These are phyloP conservation scores for Botrytis porri DNA, from an alignment of 2,329 filamentous ascomycete species.

Conservation along the genomic window DNA sequence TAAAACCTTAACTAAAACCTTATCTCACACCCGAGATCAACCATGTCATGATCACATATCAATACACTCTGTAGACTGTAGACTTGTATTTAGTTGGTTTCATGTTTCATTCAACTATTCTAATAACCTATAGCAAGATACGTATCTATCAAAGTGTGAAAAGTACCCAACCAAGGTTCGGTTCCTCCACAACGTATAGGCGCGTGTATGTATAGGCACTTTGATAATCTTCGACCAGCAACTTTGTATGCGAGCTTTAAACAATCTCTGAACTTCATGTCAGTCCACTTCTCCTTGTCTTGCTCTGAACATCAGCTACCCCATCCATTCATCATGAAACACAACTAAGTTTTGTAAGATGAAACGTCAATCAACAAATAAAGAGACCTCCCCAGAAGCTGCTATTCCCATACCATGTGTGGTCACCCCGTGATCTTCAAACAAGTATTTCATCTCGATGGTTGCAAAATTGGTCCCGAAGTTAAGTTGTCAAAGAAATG, in stretches of 20 bases:
- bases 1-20: background rate
- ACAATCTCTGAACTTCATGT: background rate
- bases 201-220: background rate
- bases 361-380: constrained; percentile 17
- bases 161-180: background rate
- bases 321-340: constrained; percentile 7
- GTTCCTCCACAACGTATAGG: background rate
- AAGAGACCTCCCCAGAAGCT: constrained; percentile 38
- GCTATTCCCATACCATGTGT: constrained; percentile 31
- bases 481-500: constrained; percentile 17
- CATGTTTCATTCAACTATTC: constrained; percentile 14
- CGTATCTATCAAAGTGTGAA: background rate
- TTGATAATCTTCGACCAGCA: background rate
- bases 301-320: constrained; percentile 5
- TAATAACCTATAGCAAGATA: constrained; percentile 4
- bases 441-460: constrained; percentile 19
- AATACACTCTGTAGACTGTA: background rate
- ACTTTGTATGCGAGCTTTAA: constrained; percentile 1
- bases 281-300: background rate
- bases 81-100: background rate
- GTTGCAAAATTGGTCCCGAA: constrained; percentile 13
- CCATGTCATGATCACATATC: background rate
- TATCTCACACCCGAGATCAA: background rate
- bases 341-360: constrained; percentile 10
- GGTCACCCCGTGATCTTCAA: constrained; percentile 18